Evolutionary conservation across 1,139 yeast species (phyloP), one percentile per base, ranked within the genome.

Genomic region (Diutina neorugosa): DNA sequence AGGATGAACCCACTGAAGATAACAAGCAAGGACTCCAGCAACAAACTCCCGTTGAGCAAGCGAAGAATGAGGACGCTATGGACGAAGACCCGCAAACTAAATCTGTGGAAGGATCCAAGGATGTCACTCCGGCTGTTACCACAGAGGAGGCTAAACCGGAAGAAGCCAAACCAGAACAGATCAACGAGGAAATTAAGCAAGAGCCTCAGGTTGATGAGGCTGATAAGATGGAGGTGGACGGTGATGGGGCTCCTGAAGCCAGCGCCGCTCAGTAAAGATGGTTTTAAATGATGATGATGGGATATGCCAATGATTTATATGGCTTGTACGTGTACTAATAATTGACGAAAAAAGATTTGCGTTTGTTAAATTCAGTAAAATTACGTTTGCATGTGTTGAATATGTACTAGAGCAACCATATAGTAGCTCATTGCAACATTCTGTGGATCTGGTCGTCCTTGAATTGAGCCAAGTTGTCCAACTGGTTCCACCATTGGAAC

Each of bases 401-500:
- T 27, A 27, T 27, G 34, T 27, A 27, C 34, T 27, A 27, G 7
- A 27, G 34, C 34, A n/a, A n/a, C n/a, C n/a, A n/a, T n/a, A n/a
- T n/a, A n/a, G 25, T 23, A 7, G 37, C 37, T 31, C 37, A 40
- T 50, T 41, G 44, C 34, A 42, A 43, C 70, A 74, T 65, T 51
- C 84, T 72, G 59, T 78, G 82, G 53, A 80, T 70, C 40, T 63
- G 64, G 31, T 71, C 70, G 59, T 73, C 79, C 58, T 69, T 68
- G 61, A 74, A 80, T 56, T 69, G 66, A 23, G 72, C 71, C 58
- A 82, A 72, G 57, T 77, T 70, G 62, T 81, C 84, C 59, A 91
- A 73, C 58, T 81, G 77, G 52, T 76, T 77, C 99, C 99, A 93
- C 99, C 99, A 93, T 59, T 86, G 77, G 73, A 87, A 93, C 63